Evolutionary conservation across 495 filamentous ascomycete genomes (phyloP).

Genomic region (Xylaria cubensis): DNA sequence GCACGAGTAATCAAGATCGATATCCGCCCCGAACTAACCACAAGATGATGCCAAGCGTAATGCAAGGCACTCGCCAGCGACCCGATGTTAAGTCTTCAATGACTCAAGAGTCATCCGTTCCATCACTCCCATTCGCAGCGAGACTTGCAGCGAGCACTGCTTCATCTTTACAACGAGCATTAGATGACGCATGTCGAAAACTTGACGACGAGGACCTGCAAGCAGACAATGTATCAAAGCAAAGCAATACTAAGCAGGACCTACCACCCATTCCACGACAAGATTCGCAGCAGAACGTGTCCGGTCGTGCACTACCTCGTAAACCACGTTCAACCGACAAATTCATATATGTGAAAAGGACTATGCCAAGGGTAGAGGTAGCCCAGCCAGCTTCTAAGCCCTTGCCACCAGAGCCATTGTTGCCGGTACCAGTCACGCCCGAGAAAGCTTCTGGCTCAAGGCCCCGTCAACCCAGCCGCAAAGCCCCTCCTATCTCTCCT

Average conservation of each 20-base stretch:
- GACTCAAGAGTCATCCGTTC: slow-evolving; percentile 33
- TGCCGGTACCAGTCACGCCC: slow-evolving; percentile 7
- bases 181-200: slow-evolving; percentile 45
- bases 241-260: slow-evolving; percentile 28
- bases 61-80: slow-evolving; percentile 11
- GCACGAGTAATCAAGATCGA: slow-evolving; percentile 14
- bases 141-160: slow-evolving; percentile 39
- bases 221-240: slow-evolving; percentile 19
- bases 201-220: slow-evolving; percentile 42
- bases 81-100: slow-evolving; percentile 19
- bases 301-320: slow-evolving; percentile 21
- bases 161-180: slow-evolving; percentile 46
- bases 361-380: slow-evolving; percentile 30
- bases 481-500: slow-evolving; percentile 9
- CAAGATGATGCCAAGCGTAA: slow-evolving; percentile 7
- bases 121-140: slow-evolving; percentile 43
- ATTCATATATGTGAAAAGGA: slow-evolving; percentile 34
- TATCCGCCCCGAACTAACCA: not conserved
- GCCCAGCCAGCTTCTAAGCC: slow-evolving; percentile 26
- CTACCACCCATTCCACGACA: slow-evolving; percentile 6
- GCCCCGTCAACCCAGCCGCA: slow-evolving; percentile 25
- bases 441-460: not conserved
- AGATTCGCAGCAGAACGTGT: slow-evolving; percentile 6
- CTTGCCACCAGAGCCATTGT: slow-evolving; percentile 15
- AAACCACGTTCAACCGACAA: slow-evolving; percentile 29